Evolutionary conservation across 352 stramenopile genomes (phyloP).

Genomic region (Phytophthora kernoviae): DNA sequence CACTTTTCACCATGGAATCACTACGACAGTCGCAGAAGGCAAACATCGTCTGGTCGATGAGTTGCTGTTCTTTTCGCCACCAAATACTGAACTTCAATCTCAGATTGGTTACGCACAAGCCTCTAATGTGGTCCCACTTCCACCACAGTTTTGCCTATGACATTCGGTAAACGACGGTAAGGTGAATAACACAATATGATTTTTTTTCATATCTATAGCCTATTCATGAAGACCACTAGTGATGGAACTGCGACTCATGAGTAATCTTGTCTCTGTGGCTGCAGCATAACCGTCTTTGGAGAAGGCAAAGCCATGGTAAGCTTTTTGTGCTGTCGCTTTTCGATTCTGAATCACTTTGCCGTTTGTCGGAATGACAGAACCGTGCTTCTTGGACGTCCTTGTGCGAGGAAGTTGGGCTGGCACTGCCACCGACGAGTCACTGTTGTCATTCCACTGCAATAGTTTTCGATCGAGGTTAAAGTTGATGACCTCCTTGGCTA

Average conservation of each 20-base stretch:
- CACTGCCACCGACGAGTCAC: constrained; percentile 51
- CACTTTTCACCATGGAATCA: constrained; percentile 9
- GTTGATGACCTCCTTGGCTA: constrained; percentile 77
- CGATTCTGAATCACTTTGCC: constrained; percentile 18
- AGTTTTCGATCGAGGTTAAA: constrained; percentile 62
- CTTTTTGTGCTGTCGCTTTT: constrained; percentile 34
- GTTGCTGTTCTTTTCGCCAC: constrained; percentile 39
- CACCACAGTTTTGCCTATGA: constrained; percentile 6
- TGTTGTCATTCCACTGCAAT: constrained; percentile 72
- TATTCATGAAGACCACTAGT: constrained; percentile 9
- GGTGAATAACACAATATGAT: constrained; percentile 2
- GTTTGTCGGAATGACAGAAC: constrained; percentile 46
- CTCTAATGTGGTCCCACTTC: constrained; percentile 32
- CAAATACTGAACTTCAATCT: constrained; percentile 25
- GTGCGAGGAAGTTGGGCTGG: constrained; percentile 29
- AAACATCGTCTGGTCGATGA: constrained; percentile 30
- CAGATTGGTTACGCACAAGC: constrained; percentile 34
- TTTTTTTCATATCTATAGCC: background rate
- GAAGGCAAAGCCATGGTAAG: constrained; percentile 78
- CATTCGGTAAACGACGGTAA: background rate
- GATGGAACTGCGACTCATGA: constrained; percentile 53
- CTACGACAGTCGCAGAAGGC: constrained; percentile 17
- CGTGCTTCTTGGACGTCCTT: constrained; percentile 27
- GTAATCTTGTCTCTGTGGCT: constrained; percentile 52
- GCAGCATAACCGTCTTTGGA: constrained; percentile 63